phyloP scores from a whole-genome alignment of 2,329 filamentous ascomycete genomes.

The Colletotrichum sansevieriae region DNA sequence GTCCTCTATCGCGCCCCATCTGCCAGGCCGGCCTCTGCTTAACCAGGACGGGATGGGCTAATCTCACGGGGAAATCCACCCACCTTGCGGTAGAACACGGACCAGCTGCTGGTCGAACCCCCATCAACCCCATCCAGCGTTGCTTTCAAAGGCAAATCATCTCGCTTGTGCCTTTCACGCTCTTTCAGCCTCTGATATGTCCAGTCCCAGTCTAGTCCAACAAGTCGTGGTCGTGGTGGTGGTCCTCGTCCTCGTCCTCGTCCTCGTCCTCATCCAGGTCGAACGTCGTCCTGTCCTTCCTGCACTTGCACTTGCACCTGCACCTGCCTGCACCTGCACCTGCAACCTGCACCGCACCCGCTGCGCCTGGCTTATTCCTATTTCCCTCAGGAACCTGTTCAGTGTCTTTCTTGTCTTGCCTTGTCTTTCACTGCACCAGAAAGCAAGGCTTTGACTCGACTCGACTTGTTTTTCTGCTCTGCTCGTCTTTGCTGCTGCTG shows the following conservation, averaged over 20 bases:
- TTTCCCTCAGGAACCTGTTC: slow-evolving; percentile 4
- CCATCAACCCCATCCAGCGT: slow-evolving; percentile 48
- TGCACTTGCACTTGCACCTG: slow-evolving; percentile 21
- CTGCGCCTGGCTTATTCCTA: slow-evolving; percentile 2
- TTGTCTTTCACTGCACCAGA: not conserved
- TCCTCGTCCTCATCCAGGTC: too few species aligned
- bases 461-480: slow-evolving; percentile 1
- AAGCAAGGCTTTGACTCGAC: slow-evolving; percentile 7
- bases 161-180: slow-evolving; percentile 63
- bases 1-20: slow-evolving; percentile 48
- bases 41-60: slow-evolving; percentile 50
- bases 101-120: slow-evolving; percentile 46
- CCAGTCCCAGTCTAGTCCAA: too few species aligned
- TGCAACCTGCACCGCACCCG: not conserved
- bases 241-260: slow-evolving; percentile 45
- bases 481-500: not conserved
- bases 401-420: slow-evolving; percentile 15
- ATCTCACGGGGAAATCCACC: slow-evolving; percentile 58
- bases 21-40: slow-evolving; percentile 41
- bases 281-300: slow-evolving; percentile 34
- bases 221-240: too few species aligned
- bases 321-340: slow-evolving; percentile 28
- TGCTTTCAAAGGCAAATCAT: slow-evolving; percentile 63
- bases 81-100: slow-evolving; percentile 50
- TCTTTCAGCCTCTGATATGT: slow-evolving; percentile 61